Base-by-base conservation (phyloP, 768 basidiomycete species). In the Candolleomyces efflorescens region DNA sequence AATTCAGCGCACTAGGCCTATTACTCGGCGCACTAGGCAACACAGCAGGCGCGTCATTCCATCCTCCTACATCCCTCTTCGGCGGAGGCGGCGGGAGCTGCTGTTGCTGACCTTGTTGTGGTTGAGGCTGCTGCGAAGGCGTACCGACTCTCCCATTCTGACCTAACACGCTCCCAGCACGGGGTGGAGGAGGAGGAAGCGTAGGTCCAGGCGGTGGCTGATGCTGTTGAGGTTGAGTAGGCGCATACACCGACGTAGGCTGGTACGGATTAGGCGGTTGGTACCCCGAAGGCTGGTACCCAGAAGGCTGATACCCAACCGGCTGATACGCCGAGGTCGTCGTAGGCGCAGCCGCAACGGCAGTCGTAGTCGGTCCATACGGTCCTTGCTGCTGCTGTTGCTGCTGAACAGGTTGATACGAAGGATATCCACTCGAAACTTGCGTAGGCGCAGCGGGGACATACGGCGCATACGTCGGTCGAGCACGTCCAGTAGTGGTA, bases 31-130 rank as follows among this genome's bases (percentile, higher is more conserved):
- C 32, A 32, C 32, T 32, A 32, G 32, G 67, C 15, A 75, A 62
- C 12, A 83, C 61, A 5, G 76, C 67, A 0, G 93, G 94, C 0
- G 93, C 85, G 70, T 98, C 95, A 64, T 98, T 98, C 94, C 94
- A 98, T 0, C 93, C 93, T 15, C 87, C 83, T 26, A 86, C 85
- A 51, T 88, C 89, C 26, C 85, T 83, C 27, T 85, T 85, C 3
- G 85, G 82, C 1, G 75, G 81, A 44, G 83, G 78, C 2, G 79
- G 79, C 10, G 80, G 80, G 39, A 68, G 56, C 18, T 32, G 41
- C 13, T 43, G 41, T 5, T 15, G 15, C 17, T 43, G 41, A 43
- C 32, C 32, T 32, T 32, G 32, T n/a, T n/a, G n/a, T n/a, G n/a
- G n/a, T n/a, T n/a, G n/a, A n/a, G n/a, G n/a, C 32, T 2, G 71